Percentiles rank a stretch among this genome's conserved stretches.
Evolutionary conservation across 108 stramenopile species (phyloP).

Genomic region (Fistulifera pelliculosa): DNA sequence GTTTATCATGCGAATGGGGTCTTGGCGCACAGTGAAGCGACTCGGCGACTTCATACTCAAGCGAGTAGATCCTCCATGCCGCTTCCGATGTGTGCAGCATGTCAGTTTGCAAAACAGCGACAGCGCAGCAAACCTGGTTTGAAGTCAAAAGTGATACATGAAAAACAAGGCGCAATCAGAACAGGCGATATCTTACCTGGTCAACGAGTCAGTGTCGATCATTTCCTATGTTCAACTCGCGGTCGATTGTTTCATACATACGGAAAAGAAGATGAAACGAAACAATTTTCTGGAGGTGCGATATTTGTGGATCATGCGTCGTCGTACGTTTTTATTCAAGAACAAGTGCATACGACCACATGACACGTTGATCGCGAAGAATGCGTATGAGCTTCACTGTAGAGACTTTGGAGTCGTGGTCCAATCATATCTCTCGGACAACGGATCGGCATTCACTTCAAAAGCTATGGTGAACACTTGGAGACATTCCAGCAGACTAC

Average conservation of each 20-base stretch:
- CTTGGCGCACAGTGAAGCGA: conserved; percentile 6
- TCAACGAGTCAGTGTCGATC: conserved; percentile 31
- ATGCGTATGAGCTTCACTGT: conserved; percentile 3
- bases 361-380: conserved; percentile 13
- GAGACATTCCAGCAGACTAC: conserved; percentile 1
- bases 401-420: conserved; percentile 8
- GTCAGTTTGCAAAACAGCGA: conserved; percentile 9
- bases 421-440: conserved; percentile 5
- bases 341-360: conserved; percentile 4
- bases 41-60: conserved; percentile 8
- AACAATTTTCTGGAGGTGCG: conserved; percentile 18
- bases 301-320: conserved; percentile 29
- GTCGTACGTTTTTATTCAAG: not conserved
- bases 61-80: not conserved
- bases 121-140: not conserved
- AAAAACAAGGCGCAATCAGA: conserved; percentile 6
- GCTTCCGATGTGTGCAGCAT: conserved; percentile 10
- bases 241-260: conserved; percentile 19
- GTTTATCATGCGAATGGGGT: conserved; percentile 7
- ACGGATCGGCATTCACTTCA: conserved; percentile 14
- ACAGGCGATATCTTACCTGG: conserved; percentile 22
- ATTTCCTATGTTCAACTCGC: conserved; percentile 14
- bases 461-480: conserved; percentile 4
- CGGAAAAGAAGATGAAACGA: conserved; percentile 15
- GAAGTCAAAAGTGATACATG: conserved; percentile 1